phyloP scores from a whole-genome alignment of 768 basidiomycete genomes.

The Holtermanniella nyarrowii region DNA sequence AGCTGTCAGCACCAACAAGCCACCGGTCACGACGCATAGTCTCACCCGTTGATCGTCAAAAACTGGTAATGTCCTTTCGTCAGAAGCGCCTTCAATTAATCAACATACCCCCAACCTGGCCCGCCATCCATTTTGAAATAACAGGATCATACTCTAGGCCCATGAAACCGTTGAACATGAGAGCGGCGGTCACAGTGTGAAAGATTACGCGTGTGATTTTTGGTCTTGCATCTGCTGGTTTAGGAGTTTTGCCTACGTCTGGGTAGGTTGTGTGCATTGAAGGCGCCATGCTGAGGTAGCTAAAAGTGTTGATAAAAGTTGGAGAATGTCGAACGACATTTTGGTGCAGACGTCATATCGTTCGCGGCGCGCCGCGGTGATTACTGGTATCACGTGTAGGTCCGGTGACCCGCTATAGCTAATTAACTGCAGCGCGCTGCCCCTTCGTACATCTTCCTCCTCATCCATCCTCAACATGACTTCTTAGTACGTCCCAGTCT shows the following conservation, averaged over 20 bases:
- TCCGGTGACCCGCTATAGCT: too few species aligned
- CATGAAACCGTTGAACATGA: constrained; percentile 34
- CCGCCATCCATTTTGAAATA: constrained; percentile 15
- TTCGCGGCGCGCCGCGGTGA: too few species aligned
- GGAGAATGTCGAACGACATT: background rate
- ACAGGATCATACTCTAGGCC: constrained; percentile 14
- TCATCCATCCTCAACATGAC: too few species aligned
- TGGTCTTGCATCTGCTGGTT: constrained; percentile 15
- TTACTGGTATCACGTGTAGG: too few species aligned
- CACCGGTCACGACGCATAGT: background rate
- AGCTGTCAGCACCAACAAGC: background rate
- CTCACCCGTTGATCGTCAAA: constrained; percentile 68
- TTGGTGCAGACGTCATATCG: too few species aligned
- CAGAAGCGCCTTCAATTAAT: background rate
- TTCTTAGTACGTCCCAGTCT: background rate
- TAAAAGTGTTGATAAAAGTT: background rate
- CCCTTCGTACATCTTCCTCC: too few species aligned
- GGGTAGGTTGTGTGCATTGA: constrained; percentile 16
- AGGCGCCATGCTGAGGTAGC: constrained; percentile 6
- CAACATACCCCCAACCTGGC: constrained; percentile 30
- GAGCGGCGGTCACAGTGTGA: constrained; percentile 20
- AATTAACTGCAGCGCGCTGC: too few species aligned
- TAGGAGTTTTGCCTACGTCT: constrained; percentile 4
- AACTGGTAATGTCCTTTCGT: constrained; percentile 54
- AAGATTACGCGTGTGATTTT: constrained; percentile 22